Percentiles rank a stretch among this genome's conserved stretches.
Evolutionary conservation across 352 stramenopile species (phyloP).

Genomic region (Elongisporangium senticosum): DNA sequence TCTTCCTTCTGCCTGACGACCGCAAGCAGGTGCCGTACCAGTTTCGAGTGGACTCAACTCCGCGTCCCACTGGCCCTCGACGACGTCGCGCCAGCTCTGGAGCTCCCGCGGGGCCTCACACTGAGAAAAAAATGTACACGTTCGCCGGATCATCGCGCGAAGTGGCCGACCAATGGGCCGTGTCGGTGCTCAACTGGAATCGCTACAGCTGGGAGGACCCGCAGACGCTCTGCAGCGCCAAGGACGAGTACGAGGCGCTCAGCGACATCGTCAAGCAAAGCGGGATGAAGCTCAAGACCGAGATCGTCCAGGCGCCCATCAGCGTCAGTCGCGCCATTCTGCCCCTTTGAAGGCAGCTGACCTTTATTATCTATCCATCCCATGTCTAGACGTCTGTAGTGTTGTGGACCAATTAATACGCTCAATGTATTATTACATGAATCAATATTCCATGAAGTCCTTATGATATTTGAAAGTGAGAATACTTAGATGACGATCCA

Average conservation of each 20-base stretch:
- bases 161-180: slow-evolving; percentile 61
- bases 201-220: slow-evolving; percentile 80
- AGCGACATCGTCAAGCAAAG: slow-evolving; percentile 28
- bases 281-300: slow-evolving; percentile 24
- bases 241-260: slow-evolving; percentile 53
- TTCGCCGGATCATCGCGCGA: slow-evolving; percentile 55
- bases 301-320: slow-evolving; percentile 20
- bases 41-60: slow-evolving; percentile 59
- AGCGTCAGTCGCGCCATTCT: slow-evolving; percentile 53
- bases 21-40: slow-evolving; percentile 35
- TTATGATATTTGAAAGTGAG: too few relatives aligned
- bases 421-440: not conserved
- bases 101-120: slow-evolving; percentile 8
- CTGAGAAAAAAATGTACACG: slow-evolving; percentile 17
- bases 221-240: slow-evolving; percentile 72
- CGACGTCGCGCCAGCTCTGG: slow-evolving; percentile 11
- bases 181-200: slow-evolving; percentile 83
- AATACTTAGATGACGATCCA: too few relatives aligned
- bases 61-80: slow-evolving; percentile 9
- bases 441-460: not conserved
- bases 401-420: not conserved
- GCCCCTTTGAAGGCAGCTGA: slow-evolving; percentile 26
- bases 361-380: not conserved
- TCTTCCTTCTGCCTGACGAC: slow-evolving; percentile 60
- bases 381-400: not conserved